These are phyloP conservation scores for Podaxis mareebaensis DNA, from an alignment of 768 basidiomycete species.

Conservation along the genomic window DNA sequence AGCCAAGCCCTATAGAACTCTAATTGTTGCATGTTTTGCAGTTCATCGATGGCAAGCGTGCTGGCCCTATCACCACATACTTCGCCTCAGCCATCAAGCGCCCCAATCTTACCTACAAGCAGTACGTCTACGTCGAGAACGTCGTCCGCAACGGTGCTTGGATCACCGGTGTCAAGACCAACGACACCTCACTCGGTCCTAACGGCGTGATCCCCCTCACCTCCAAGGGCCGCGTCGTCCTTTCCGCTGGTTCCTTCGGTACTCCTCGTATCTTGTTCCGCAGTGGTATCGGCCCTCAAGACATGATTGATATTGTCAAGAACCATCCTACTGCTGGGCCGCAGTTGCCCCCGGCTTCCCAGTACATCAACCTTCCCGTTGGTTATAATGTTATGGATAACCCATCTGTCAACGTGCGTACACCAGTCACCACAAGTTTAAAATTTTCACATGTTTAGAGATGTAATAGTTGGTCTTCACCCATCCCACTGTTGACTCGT, in stretches of 20 bases:
- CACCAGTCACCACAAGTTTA: too few species aligned
- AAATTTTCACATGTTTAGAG: background rate
- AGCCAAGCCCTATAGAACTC: background rate
- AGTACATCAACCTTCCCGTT: constrained; percentile 63
- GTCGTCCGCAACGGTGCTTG: constrained; percentile 56
- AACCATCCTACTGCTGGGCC: constrained; percentile 44
- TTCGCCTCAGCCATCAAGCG: constrained; percentile 55
- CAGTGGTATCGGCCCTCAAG: constrained; percentile 60
- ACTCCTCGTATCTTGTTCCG: constrained; percentile 59
- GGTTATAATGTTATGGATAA: constrained; percentile 56
- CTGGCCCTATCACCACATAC: constrained; percentile 62
- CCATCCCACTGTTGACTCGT: constrained; percentile 60
- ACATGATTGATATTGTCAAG: constrained; percentile 55
- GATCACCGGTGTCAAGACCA: constrained; percentile 62
- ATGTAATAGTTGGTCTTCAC: constrained; percentile 55
- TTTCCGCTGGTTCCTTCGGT: constrained; percentile 58
- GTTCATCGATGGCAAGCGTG: constrained; percentile 48
- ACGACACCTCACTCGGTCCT: constrained; percentile 56
- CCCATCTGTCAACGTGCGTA: constrained; percentile 59
- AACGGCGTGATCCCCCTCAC: constrained; percentile 56
- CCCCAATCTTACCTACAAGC: constrained; percentile 50
- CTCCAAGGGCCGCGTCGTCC: constrained; percentile 57
- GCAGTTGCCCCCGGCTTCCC: constrained; percentile 44
- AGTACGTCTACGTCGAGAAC: constrained; percentile 48
- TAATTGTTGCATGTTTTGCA: constrained; percentile 15